Evolutionary conservation across 495 filamentous ascomycete genomes (phyloP), one percentile per base, ranked within the genome.

Genomic region (Penicillium paradoxum): DNA sequence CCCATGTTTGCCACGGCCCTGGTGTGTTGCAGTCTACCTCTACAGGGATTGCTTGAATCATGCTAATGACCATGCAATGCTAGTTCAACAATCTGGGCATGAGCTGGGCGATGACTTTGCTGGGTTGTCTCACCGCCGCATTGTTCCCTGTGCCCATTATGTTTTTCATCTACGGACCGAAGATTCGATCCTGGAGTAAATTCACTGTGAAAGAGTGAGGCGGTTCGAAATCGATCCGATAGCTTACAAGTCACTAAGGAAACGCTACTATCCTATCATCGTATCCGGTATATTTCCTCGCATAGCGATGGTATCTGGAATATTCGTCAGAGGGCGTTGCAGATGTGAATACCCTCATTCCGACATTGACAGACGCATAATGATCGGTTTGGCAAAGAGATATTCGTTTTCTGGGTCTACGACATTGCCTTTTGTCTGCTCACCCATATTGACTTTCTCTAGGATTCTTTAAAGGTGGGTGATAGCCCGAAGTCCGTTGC

Each of bases 71-170:
- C 42, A 37, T 48, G 1, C 10, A 4, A 22, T 1, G 29, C 15
- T 64, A 74, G 73, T 84, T 79, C 50, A 68, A 77, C 29, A 78
- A 72, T 22, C 65, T 84, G 2, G 82, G 79, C 0, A 75, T 85
- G 8, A 66, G 64, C 0, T 85, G 83, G 64, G 83, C 81, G 6
- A 80, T 76, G 13, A 79, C 72, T 54, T 65, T 87, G 30, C 69
- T 87, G 40, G 86, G 74, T 0, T 85, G 81, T 39, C 65, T 88
- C 25, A 71, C 78, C 1, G 66, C 74, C 10, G 65, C 73, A 6
- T 65, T 87, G 56, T 69, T 85, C 6, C 85, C 83, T 0, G 78
- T 86, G 7, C 85, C 84, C 7, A 73, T 84, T 45, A 56, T 83
- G 9, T 87, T 89, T 55, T 87, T 72, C 57, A 59, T 76, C 6